Base-by-base conservation (phyloP, 2,329 filamentous ascomycete species). In the Corynespora cassiicola region DNA sequence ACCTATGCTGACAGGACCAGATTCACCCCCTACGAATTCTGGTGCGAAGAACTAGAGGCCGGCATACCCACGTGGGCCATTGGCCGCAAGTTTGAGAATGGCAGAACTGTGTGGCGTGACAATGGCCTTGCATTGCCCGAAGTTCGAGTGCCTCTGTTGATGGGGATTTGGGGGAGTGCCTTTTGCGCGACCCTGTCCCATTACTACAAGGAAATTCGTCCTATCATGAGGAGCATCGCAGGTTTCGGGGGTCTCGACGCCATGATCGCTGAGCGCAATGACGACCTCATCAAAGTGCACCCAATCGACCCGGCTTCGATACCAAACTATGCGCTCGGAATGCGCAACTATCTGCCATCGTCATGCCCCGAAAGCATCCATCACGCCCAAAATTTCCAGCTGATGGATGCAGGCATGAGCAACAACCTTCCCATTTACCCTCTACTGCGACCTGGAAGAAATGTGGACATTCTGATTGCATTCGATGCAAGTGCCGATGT, bases 391-490 rank as follows among this genome's bases (percentile, higher is more conserved):
- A 86, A 95, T 63, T 63, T 77, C 23, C 70, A 76, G 38, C 67
- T 78, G 11, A 97, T 96, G 91, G 94, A 99, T 66, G 91, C 94
- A 2, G 94, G 94, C 33, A 99, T 99, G 94, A 95, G 88, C 50
- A 97, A 99, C 65, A 99, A 99, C 61, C 76, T 99, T 7, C 94
- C 94, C 2, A 91, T 97, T 26, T 99, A 99, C 64, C 94, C 94
- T 0, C 79, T 97, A 3, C 82, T 99, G 12, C 84, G 94, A 8
- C 90, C 90, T 0, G 92, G 91, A 2, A 81, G 94, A 22, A 81
- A 95, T 39, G 86, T 99, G 5, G 94, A 99, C 56, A 79, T 99
- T 27, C 75, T 97, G 29, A 81, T 99, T 29, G 89, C 91, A 3
- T 99, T 99, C 65, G 94, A 99, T 65, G 90, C 90, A 3, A 95